A percentile compares a stretch with the other conserved stretches of the same genome.
These are phyloP conservation scores for Brassica nigra DNA, from an alignment of 345 rosid species.

Conservation along the genomic window DNA sequence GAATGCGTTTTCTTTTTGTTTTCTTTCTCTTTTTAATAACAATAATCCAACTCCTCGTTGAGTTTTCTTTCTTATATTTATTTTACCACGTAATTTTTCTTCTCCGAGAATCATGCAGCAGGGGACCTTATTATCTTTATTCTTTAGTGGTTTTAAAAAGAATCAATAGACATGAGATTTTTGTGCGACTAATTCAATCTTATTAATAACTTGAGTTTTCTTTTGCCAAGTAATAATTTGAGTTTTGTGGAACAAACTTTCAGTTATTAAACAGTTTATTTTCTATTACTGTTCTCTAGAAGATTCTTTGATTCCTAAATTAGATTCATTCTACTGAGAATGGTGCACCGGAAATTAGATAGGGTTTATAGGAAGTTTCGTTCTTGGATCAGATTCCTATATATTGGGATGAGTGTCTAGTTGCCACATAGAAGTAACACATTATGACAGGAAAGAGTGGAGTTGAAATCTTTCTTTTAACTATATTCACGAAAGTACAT, in stretches of 20 bases:
- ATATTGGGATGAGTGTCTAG: too few relatives aligned
- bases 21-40: background rate
- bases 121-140: background rate
- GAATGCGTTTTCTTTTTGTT: background rate
- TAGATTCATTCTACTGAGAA: too few relatives aligned
- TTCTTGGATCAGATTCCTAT: too few relatives aligned
- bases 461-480: too few relatives aligned
- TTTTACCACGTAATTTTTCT: background rate
- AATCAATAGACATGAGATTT: constrained; percentile 2
- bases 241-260: too few relatives aligned
- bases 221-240: background rate
- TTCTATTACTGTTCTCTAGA: too few relatives aligned
- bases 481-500: too few relatives aligned
- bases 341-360: too few relatives aligned
- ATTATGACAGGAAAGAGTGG: background rate
- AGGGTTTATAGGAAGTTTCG: too few relatives aligned
- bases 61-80: background rate
- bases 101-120: constrained; percentile 30
- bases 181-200: background rate
- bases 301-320: too few relatives aligned
- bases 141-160: background rate
- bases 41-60: constrained; percentile 14
- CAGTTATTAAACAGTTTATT: too few relatives aligned
- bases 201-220: background rate
- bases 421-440: too few relatives aligned